Evolutionary conservation across 495 filamentous ascomycete species (phyloP), one percentile per base, ranked within the genome.

Genomic region (Bryoglossum gracile): DNA sequence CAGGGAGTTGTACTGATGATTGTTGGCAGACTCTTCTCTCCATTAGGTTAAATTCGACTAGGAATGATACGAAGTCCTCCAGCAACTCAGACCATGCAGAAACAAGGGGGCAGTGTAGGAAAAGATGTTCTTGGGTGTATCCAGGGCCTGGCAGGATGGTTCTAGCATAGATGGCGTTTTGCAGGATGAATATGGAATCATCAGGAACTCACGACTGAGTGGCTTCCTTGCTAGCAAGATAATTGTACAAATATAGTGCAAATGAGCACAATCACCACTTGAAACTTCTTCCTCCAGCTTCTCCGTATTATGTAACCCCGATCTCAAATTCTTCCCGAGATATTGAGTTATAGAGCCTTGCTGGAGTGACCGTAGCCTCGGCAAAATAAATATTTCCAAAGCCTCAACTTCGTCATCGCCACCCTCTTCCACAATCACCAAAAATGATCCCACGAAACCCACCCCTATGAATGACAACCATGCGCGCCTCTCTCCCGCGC

Each of bases 11-110:
- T 21, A 8, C n/a, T 34, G 22, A 42, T 17, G 19, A 8, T 46
- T 6, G 6, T 18, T 37, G 19, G 22, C 30, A 87, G 84, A 64
- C 70, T 88, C 37, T 80, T 88, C 63, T 88, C 84, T 26, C 84
- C 84, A 30, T 77, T 88, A 55, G 82, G 81, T 47, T 78, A 72
- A 61, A 43, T 19, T 25, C 26, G 6, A 6, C 26, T 30, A 5
- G n/a, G n/a, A n/a, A n/a, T n/a, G n/a, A n/a, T n/a, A n/a, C n/a
- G n/a, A n/a, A n/a, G n/a, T n/a, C n/a, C n/a, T n/a, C n/a, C n/a
- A n/a, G n/a, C n/a, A n/a, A n/a, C n/a, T n/a, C n/a, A n/a, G n/a
- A n/a, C n/a, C n/a, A n/a, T n/a, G n/a, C n/a, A n/a, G n/a, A n/a
- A n/a, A n/a, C n/a, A n/a, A n/a, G n/a, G n/a, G n/a, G n/a, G n/a